These are phyloP conservation scores for Ephemerocybe angulata DNA, from an alignment of 768 basidiomycete species.

Conservation along the genomic window DNA sequence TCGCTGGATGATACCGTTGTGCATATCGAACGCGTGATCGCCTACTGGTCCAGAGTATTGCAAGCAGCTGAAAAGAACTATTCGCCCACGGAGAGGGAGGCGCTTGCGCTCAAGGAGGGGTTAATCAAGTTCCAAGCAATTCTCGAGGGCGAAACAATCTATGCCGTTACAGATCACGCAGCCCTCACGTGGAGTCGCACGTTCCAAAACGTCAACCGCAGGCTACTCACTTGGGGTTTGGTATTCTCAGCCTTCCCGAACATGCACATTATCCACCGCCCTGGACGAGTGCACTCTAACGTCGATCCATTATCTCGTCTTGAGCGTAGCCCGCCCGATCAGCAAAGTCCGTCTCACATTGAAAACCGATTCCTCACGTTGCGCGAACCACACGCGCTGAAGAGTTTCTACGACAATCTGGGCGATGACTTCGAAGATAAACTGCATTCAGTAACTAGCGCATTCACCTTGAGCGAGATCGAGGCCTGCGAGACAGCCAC, in stretches of 20 bases:
- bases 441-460: not conserved
- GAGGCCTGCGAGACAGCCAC: not conserved
- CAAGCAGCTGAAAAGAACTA: slow-evolving; percentile 32
- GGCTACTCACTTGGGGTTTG: slow-evolving; percentile 33
- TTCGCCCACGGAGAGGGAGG: slow-evolving; percentile 36
- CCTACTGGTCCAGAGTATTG: no score
- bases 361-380: no score
- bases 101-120: slow-evolving; percentile 34
- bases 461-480: no score
- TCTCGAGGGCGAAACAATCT: slow-evolving; percentile 31
- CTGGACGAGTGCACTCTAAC: slow-evolving; percentile 36
- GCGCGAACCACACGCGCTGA: not conserved
- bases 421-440: not conserved
- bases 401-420: not conserved
- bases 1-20: slow-evolving; percentile 29
- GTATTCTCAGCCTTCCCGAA: slow-evolving; percentile 33
- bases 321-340: slow-evolving; percentile 16
- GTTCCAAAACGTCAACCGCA: slow-evolving; percentile 34
- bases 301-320: slow-evolving; percentile 37
- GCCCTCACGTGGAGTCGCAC: slow-evolving; percentile 35
- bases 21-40: no score
- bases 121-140: slow-evolving; percentile 34
- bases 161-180: slow-evolving; percentile 28
- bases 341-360: slow-evolving; percentile 22
- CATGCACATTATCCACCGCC: slow-evolving; percentile 35